A percentile compares a stretch with the other conserved stretches of the same genome.
Evolutionary conservation across 2,329 filamentous ascomycete species (phyloP).

Genomic region (Apiospora kogelbergensis): DNA sequence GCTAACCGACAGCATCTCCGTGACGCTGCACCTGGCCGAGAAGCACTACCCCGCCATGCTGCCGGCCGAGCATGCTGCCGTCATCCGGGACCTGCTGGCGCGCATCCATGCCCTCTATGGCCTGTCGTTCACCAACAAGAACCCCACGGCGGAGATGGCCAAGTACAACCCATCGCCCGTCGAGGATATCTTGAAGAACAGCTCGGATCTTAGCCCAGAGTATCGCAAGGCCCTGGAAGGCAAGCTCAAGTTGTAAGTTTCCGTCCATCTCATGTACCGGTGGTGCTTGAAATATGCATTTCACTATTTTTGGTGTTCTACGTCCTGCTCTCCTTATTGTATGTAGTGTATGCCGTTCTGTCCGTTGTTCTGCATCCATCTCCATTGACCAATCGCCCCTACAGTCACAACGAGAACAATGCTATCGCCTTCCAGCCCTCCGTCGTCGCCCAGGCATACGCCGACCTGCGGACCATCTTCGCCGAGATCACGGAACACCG

Average conservation of each 20-base stretch:
- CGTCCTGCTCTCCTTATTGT: no score
- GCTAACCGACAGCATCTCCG: conserved; percentile 14
- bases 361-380: background rate
- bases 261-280: no score
- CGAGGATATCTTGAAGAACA: conserved; percentile 14
- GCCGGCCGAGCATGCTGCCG: conserved; percentile 7
- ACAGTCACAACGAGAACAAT: conserved; percentile 12
- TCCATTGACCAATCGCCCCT: background rate
- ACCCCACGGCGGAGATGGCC: conserved; percentile 14
- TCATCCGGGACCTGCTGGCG: conserved; percentile 12
- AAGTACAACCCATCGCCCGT: conserved; percentile 12
- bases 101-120: conserved; percentile 17
- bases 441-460: conserved; percentile 9
- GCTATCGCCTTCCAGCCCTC: conserved; percentile 13
- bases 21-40: conserved; percentile 15
- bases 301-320: no score
- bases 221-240: conserved; percentile 13
- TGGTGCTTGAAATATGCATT: no score
- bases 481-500: conserved; percentile 11
- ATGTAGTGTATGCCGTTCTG: no score
- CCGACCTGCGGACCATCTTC: conserved; percentile 13
- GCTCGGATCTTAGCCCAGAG: conserved; percentile 9
- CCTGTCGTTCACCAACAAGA: conserved; percentile 15
- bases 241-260: conserved; percentile 14
- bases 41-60: conserved; percentile 16